These are phyloP conservation scores for Lentinula edodes DNA, from an alignment of 768 basidiomycete species.

Conservation along the genomic window DNA sequence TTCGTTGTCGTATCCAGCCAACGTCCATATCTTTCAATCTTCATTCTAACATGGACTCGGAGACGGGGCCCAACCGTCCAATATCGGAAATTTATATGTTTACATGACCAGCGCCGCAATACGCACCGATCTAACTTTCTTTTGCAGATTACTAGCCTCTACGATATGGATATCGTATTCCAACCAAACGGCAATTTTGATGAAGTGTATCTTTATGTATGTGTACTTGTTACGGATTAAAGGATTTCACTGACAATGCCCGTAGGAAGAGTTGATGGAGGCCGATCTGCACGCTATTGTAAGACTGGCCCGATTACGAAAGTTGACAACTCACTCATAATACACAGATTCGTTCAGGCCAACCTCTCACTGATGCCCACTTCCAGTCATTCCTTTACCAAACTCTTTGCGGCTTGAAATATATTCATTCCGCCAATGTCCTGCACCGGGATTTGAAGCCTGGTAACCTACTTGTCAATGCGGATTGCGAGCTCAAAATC, in stretches of 20 bases:
- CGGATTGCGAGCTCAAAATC: conserved; percentile 97
- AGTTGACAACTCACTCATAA: background rate
- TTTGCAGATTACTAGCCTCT: conserved; percentile 85
- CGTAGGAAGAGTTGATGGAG: conserved; percentile 99
- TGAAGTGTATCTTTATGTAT: conserved; percentile 90
- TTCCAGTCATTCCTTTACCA: conserved; percentile 98
- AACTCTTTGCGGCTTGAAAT: conserved; percentile 96
- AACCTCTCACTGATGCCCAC: conserved; percentile 85
- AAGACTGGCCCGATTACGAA: conserved; percentile 17
- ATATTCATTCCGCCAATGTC: conserved; percentile 98
- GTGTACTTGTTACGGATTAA: conserved; percentile 17
- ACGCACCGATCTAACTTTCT: conserved; percentile 14
- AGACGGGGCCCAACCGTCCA: background rate
- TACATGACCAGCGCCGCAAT: background rate
- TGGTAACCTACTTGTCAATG: conserved; percentile 93
- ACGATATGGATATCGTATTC: conserved; percentile 98
- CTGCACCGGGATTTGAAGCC: conserved; percentile 95
- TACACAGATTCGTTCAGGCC: conserved; percentile 74
- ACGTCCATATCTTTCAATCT: background rate
- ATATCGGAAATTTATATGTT: background rate
- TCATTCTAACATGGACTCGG: background rate
- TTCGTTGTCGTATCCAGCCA: background rate
- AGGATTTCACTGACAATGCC: background rate
- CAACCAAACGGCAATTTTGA: conserved; percentile 89
- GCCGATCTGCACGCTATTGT: conserved; percentile 99